phyloP scores from a whole-genome alignment of 768 basidiomycete genomes.

The Kwoniella botswanensis region DNA sequence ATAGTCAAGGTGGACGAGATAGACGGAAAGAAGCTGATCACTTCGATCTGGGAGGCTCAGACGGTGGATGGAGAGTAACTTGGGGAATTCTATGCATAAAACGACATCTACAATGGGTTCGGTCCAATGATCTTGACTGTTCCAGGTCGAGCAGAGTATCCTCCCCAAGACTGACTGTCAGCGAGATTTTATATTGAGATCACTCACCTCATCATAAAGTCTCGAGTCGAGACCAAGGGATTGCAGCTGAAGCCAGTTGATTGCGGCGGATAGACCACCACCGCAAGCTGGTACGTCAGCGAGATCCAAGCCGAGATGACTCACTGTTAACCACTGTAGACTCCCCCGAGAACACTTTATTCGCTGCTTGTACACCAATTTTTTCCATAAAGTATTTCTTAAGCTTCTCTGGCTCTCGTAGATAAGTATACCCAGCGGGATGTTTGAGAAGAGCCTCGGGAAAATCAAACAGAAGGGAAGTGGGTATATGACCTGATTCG shows the following conservation, averaged over 20 bases:
- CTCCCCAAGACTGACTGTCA: conserved; percentile 15
- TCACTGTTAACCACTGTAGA: conserved; percentile 68
- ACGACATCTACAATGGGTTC: conserved; percentile 8
- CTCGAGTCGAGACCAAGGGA: conserved; percentile 61
- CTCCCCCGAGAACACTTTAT: conserved; percentile 20
- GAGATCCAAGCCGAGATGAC: conserved; percentile 64
- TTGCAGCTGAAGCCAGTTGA: conserved; percentile 90
- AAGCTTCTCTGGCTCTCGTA: conserved; percentile 62
- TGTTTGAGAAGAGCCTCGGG: conserved; percentile 66
- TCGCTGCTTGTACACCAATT: conserved; percentile 62
- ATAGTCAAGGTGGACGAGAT: conserved; percentile 14
- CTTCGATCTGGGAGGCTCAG: conserved; percentile 19
- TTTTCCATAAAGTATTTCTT: conserved; percentile 66
- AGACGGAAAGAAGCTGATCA: conserved; percentile 13
- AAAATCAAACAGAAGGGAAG: conserved; percentile 84
- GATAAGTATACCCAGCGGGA: conserved; percentile 63
- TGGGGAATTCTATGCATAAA: not conserved
- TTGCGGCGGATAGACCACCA: conserved; percentile 95
- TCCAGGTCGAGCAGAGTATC: conserved; percentile 13
- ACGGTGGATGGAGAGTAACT: conserved; percentile 5
- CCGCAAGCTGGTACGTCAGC: conserved; percentile 66
- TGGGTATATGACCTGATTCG: conserved; percentile 83
- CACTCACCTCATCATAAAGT: conserved; percentile 88
- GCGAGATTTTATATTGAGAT: not conserved
- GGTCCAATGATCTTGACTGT: conserved; percentile 10